phyloP scores from a whole-genome alignment of 2,329 filamentous ascomycete species.

The Anisogramma anomala region DNA sequence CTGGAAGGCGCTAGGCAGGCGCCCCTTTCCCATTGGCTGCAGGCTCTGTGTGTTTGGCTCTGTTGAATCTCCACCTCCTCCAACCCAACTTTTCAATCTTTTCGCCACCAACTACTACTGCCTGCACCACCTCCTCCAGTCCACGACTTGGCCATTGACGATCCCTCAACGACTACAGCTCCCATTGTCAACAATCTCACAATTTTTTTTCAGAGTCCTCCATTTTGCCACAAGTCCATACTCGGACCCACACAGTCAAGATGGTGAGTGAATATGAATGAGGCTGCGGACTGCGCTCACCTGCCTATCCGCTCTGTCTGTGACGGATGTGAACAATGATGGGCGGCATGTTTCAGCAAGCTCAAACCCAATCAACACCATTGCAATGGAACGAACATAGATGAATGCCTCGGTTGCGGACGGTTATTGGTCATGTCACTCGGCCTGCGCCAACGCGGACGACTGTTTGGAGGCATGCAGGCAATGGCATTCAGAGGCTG shows the following conservation, averaged over 20 bases:
- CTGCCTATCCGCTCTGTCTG: conserved; percentile 3
- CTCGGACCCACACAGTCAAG: conserved; percentile 45
- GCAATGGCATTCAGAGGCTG: background rate
- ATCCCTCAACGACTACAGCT: conserved; percentile 25
- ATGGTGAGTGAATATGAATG: conserved; percentile 45
- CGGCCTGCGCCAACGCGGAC: too few relatives aligned
- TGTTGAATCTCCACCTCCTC: too few relatives aligned
- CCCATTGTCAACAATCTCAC: conserved; percentile 38
- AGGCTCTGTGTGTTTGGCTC: too few relatives aligned
- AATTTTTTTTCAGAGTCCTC: conserved; percentile 36
- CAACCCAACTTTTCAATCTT: conserved; percentile 29
- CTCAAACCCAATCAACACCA: too few relatives aligned
- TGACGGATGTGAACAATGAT: conserved; percentile 5
- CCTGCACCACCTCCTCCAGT: too few relatives aligned
- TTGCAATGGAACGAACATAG: too few relatives aligned
- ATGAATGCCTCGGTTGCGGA: too few relatives aligned
- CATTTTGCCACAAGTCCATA: conserved; percentile 26
- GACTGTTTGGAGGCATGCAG: background rate
- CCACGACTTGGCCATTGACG: conserved; percentile 13
- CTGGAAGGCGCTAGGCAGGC: too few relatives aligned
- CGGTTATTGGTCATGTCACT: too few relatives aligned
- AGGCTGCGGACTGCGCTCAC: background rate
- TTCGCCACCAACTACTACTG: too few relatives aligned
- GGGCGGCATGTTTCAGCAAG: too few relatives aligned
- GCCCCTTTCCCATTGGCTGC: too few relatives aligned